Base-by-base conservation (phyloP, 345 rosid genomes). In the Eutrema heterophyllum region DNA sequence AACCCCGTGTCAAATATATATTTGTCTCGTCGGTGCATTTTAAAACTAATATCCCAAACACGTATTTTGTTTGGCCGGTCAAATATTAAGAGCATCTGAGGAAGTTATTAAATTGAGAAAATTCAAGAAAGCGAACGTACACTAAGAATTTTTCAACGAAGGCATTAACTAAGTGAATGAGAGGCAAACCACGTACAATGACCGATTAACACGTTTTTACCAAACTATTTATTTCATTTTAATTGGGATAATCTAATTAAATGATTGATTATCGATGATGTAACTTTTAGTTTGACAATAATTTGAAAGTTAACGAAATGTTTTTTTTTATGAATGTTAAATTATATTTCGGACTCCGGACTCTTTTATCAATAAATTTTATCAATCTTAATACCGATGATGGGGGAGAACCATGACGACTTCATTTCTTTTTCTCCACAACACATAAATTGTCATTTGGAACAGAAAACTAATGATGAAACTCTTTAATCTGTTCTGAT, bases 111-210 rank as follows among this genome's bases (percentile, higher is more conserved):
- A 32, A 18, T 14, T 32, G 56, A 75, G 15, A 74, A 32, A 69
- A 54, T 30, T 68, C 62, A 70, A 39, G 63, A 49, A 56, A 57
- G 63, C 68, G 72, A 71, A 57, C 35, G 40, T 24, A 71, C 62
- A 9, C 32, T 27, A 16, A 77, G 77, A 71, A 58, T 16, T 8
- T 21, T 65, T 77, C 81, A 71, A 71, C 77, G 68, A 59, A 66
- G 77, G 58, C 62, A 57, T 68, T 41, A 30, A 56, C 5, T 30
- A 26, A 50, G 41, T 30, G 43, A 49, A 77, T 64, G 67, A 64
- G 80, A 64, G 70, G 81, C 77, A 59, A 59, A 57, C 81, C 81
- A 77, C 81, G 77, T 77, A 71, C 48, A 65, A 29, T 71, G 72
- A 59, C 73, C 68, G 63, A 77, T 59, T 71, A 58, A 71, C 77